Conservation (phyloP, 805 yeast genomes). For the Myxozyma lipomycoides region DNA sequence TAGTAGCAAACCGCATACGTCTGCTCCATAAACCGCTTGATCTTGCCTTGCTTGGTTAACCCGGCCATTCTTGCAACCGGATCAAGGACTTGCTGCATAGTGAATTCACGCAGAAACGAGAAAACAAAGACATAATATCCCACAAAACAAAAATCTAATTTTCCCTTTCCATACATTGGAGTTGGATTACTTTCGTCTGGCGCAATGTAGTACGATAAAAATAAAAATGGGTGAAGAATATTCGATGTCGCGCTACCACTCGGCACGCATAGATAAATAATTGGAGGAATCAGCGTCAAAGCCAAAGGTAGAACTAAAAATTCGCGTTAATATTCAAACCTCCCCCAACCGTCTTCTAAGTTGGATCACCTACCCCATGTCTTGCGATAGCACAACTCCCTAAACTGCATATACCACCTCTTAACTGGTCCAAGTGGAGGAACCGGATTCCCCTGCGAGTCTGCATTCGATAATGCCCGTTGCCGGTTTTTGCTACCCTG, state of each 20-base stretch:
- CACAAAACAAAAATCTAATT: conserved; percentile 74
- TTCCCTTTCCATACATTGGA: conserved; percentile 74
- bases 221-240: conserved; percentile 21
- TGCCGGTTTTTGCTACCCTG: conserved; percentile 41
- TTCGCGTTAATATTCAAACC: not conserved
- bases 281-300: conserved; percentile 11
- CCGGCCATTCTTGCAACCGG: conserved; percentile 64
- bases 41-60: conserved; percentile 51
- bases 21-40: conserved; percentile 88
- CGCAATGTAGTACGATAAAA: conserved; percentile 34
- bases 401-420: conserved; percentile 52
- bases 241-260: conserved; percentile 6
- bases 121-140: conserved; percentile 77
- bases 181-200: conserved; percentile 30
- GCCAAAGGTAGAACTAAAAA: conserved; percentile 18
- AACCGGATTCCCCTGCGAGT: not conserved
- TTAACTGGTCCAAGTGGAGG: not conserved
- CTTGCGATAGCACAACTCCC: conserved; percentile 52
- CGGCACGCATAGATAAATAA: conserved; percentile 7
- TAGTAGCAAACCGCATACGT: conserved; percentile 79
- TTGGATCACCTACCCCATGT: conserved; percentile 51
- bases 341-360: not conserved
- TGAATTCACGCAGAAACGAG: conserved; percentile 85
- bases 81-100: conserved; percentile 73
- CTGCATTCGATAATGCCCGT: conserved; percentile 31